phyloP scores from a whole-genome alignment of 2,329 filamentous ascomycete species.

The Plectosphaerella plurivora region DNA sequence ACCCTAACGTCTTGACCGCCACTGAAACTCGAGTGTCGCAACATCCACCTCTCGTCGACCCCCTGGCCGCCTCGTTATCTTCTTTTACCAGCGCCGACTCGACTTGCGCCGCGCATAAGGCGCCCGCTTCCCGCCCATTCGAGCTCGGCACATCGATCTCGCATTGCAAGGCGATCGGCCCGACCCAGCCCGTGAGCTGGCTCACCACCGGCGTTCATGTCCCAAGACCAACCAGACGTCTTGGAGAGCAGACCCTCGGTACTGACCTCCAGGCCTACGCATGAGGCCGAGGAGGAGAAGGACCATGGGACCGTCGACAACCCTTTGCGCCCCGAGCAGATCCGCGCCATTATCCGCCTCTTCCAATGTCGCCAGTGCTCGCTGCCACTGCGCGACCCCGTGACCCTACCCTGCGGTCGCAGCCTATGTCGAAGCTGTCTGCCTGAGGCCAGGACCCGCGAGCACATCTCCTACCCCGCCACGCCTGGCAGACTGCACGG shows the following conservation, averaged over 20 bases:
- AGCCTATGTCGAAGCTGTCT: slow-evolving; percentile 73
- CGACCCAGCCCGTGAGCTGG: no score
- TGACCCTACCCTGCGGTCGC: slow-evolving; percentile 78
- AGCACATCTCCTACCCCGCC: slow-evolving; percentile 74
- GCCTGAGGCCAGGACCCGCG: slow-evolving; percentile 59
- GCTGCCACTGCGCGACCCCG: slow-evolving; percentile 59
- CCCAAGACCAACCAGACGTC: slow-evolving; percentile 13
- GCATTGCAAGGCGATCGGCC: background rate
- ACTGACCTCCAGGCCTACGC: slow-evolving; percentile 11
- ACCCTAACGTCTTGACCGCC: no score
- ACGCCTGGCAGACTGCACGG: slow-evolving; percentile 61
- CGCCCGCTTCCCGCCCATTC: no score
- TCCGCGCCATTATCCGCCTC: slow-evolving; percentile 63
- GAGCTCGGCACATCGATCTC: background rate
- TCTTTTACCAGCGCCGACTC: background rate
- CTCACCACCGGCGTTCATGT: slow-evolving; percentile 11
- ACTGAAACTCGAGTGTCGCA: no score
- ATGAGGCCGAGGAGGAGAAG: slow-evolving; percentile 12
- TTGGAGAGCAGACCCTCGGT: slow-evolving; percentile 13
- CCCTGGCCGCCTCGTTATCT: no score
- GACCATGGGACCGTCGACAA: slow-evolving; percentile 10
- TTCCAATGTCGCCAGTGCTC: slow-evolving; percentile 77
- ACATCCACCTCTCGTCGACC: no score
- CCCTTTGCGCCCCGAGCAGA: slow-evolving; percentile 36
- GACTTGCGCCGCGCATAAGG: background rate